A percentile compares a stretch with the other conserved stretches of the same genome.
These are phyloP conservation scores for Calonectria pauciramosa DNA, from an alignment of 2,329 filamentous ascomycete species.

Conservation along the genomic window DNA sequence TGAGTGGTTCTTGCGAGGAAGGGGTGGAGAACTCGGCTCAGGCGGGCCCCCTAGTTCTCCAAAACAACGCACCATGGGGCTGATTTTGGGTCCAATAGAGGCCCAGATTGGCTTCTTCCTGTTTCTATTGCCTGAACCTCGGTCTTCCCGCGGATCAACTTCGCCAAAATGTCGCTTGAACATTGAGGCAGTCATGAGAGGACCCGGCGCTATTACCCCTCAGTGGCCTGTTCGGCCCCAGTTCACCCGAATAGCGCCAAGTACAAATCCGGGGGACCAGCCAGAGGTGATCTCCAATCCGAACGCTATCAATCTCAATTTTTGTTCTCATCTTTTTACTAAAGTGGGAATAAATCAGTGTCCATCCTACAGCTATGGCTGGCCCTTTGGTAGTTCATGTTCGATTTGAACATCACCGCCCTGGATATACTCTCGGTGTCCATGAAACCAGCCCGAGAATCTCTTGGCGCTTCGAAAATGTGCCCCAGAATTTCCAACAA, in stretches of 20 bases:
- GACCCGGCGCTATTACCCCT: slow-evolving; percentile 13
- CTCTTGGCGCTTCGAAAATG: slow-evolving; percentile 33
- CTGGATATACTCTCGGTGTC: slow-evolving; percentile 24
- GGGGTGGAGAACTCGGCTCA: background rate
- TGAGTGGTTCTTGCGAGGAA: background rate
- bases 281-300: background rate
- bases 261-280: slow-evolving; percentile 2
- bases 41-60: too few species aligned
- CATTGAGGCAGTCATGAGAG: slow-evolving; percentile 13
- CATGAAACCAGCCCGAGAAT: slow-evolving; percentile 27
- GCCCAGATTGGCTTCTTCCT: background rate
- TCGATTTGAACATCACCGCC: slow-evolving; percentile 30
- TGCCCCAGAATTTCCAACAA: slow-evolving; percentile 23
- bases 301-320: background rate
- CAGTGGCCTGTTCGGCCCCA: slow-evolving; percentile 15
- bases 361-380: slow-evolving; percentile 1
- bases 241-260: slow-evolving; percentile 12
- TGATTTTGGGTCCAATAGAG: background rate
- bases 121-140: background rate
- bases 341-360: background rate
- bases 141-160: slow-evolving; percentile 17
- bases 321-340: background rate
- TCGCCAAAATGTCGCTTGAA: slow-evolving; percentile 21
- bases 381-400: slow-evolving; percentile 20
- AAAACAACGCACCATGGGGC: background rate